phyloP scores from a whole-genome alignment of 768 basidiomycete species.

The Leccinum truebloodii region DNA sequence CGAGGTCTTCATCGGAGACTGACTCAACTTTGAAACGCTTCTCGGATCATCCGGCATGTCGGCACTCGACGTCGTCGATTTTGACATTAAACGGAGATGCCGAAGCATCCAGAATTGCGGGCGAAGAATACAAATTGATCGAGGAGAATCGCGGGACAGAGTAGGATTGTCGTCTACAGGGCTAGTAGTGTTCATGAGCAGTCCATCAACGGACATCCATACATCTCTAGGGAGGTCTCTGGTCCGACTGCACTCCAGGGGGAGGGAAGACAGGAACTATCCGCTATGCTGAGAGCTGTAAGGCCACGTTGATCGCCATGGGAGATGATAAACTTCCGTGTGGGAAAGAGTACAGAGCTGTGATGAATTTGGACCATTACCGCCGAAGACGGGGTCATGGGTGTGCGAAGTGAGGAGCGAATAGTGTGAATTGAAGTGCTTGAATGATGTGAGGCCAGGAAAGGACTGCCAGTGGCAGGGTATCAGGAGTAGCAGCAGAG shows the following conservation, averaged over 20 bases:
- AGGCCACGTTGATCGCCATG: slow-evolving; percentile 15
- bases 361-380: slow-evolving; percentile 23
- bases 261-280: slow-evolving; percentile 22
- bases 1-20: slow-evolving; percentile 5
- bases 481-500: neutral
- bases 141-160: neutral
- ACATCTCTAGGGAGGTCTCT: slow-evolving; percentile 8
- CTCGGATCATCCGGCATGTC: neutral
- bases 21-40: neutral
- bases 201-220: slow-evolving; percentile 27
- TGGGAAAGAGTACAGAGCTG: slow-evolving; percentile 18
- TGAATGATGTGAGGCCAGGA: neutral
- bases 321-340: slow-evolving; percentile 26
- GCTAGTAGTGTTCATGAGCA: slow-evolving; percentile 17
- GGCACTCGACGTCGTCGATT: slow-evolving; percentile 7
- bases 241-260: slow-evolving; percentile 32
- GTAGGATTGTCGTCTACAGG: slow-evolving; percentile 2
- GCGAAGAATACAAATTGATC: slow-evolving; percentile 11
- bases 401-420: slow-evolving; percentile 7
- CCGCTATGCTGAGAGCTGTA: neutral
- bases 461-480: slow-evolving; percentile 6
- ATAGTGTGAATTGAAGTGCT: slow-evolving; percentile 6
- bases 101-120: slow-evolving; percentile 18
- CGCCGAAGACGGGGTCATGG: slow-evolving; percentile 14
- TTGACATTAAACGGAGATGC: slow-evolving; percentile 18